Conservation (phyloP, 345 rosid species). For the Syzygium aqueum region DNA sequence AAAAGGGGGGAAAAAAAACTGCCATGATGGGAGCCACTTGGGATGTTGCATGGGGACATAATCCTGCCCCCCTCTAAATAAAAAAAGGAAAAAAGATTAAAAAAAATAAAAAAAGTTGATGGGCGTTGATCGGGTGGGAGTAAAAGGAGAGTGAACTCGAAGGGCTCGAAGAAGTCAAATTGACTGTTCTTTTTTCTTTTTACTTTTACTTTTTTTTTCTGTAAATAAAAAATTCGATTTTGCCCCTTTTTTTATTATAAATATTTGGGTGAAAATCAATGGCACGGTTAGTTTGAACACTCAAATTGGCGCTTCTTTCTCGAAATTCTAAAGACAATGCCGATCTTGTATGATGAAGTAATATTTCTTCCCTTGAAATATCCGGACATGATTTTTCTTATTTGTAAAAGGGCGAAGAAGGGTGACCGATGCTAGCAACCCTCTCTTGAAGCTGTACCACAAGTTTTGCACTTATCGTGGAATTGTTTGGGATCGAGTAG, state of each 20-base stretch:
- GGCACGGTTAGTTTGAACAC: neutral
- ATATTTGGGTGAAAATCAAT: neutral
- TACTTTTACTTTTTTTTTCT: neutral
- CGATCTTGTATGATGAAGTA: neutral
- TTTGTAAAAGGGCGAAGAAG: too few relatives aligned
- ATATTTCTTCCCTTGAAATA: too few relatives aligned
- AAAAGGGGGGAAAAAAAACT: neutral
- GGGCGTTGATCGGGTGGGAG: neutral
- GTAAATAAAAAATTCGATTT: neutral
- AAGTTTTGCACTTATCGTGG: too few relatives aligned
- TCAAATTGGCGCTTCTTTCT: neutral
- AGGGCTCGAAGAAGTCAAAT: neutral
- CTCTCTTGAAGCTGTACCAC: too few relatives aligned
- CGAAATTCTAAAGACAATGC: neutral
- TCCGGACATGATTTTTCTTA: too few relatives aligned
- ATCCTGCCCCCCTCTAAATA: neutral
- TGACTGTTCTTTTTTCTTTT: neutral
- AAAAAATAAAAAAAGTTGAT: neutral
- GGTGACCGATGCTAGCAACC: too few relatives aligned
- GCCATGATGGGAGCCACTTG: slow-evolving; percentile 2
- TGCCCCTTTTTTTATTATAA: neutral
- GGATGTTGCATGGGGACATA: neutral
- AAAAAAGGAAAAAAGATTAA: neutral
- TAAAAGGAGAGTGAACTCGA: neutral
- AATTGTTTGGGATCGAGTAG: too few relatives aligned